Evolutionary conservation across 2,329 filamentous ascomycete species (phyloP).

Genomic region (Colletotrichum phormii): DNA sequence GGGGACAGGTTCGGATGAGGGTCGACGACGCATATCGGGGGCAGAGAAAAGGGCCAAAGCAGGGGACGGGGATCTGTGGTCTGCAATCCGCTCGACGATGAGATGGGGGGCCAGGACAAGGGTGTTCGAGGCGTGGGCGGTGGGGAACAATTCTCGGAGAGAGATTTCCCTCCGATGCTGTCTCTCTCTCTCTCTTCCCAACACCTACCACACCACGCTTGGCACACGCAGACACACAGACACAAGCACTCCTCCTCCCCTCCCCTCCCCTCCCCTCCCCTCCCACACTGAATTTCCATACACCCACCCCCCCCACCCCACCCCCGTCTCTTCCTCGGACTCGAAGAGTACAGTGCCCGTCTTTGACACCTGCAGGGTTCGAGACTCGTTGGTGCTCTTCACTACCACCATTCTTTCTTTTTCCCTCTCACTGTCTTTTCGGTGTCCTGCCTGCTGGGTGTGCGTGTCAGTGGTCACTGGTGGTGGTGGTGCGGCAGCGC

Average conservation of each 20-base stretch:
- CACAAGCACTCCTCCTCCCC: not conserved
- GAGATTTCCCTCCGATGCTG: not conserved
- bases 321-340: not conserved
- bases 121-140: not conserved
- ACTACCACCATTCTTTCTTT: not conserved
- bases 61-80: not conserved
- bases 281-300: not conserved
- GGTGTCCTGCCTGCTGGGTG: not conserved
- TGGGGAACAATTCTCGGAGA: not conserved
- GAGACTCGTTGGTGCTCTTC: not conserved
- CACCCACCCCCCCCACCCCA: not conserved
- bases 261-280: not conserved
- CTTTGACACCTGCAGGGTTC: constrained; percentile 8
- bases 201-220: not conserved
- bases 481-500: not conserved
- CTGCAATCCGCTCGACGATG: not conserved
- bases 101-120: not conserved
- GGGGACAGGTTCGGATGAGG: not conserved
- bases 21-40: not conserved
- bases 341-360: not conserved
- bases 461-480: no score
- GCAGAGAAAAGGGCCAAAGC: not conserved
- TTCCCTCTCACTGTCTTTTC: not conserved
- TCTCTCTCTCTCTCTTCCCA: not conserved
- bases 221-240: not conserved